Evolutionary conservation across 352 stramenopile species (phyloP).

Genomic region (Phytophthora aleatoria): DNA sequence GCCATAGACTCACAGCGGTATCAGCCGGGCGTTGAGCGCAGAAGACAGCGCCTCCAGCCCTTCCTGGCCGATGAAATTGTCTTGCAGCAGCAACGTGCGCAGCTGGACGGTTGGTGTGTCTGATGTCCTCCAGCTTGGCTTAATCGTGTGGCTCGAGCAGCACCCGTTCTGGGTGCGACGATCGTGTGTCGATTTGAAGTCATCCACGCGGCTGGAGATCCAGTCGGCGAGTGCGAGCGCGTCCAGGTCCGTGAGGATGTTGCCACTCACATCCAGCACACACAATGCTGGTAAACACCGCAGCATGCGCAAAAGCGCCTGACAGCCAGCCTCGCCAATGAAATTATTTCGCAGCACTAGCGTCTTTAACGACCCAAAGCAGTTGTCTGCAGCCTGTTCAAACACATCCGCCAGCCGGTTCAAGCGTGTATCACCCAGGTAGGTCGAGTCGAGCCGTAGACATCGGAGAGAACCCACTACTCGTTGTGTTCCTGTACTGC

Average conservation of each 20-base stretch:
- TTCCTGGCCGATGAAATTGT: constrained; percentile 41
- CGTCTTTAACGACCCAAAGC: constrained; percentile 44
- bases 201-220: constrained; percentile 8
- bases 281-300: constrained; percentile 27
- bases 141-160: constrained; percentile 6
- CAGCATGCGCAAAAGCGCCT: constrained; percentile 40
- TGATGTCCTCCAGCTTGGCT: background rate
- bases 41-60: constrained; percentile 28
- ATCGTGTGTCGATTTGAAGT: constrained; percentile 5
- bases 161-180: constrained; percentile 6
- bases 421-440: constrained; percentile 53
- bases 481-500: background rate
- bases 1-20: constrained; percentile 6
- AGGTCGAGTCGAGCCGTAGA: constrained; percentile 60
- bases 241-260: constrained; percentile 67
- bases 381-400: constrained; percentile 13
- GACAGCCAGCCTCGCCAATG: constrained; percentile 50
- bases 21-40: constrained; percentile 27
- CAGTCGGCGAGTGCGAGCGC: constrained; percentile 36
- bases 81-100: constrained; percentile 32
- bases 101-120: constrained; percentile 16
- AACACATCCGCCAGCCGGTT: constrained; percentile 43
- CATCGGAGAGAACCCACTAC: constrained; percentile 15
- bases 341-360: constrained; percentile 65
- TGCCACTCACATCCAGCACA: constrained; percentile 48